Evolutionary conservation across 176 grass and related monocot genomes (phyloP).

Genomic region (Aegilops longissima): DNA sequence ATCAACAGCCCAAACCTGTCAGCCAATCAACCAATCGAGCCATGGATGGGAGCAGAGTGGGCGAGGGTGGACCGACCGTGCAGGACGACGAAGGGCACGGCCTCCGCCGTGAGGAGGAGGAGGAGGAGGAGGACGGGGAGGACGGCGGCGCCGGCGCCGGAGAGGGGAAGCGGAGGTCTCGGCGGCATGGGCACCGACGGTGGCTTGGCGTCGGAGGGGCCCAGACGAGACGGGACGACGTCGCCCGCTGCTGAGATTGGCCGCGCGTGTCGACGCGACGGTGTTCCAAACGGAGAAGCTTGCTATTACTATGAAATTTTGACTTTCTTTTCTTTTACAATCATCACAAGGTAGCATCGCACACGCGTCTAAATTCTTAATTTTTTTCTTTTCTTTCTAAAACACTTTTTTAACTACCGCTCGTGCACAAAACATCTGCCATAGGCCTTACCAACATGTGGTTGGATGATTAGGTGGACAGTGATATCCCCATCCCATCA

Average conservation of each 20-base stretch:
- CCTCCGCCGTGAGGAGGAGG: conserved; percentile 2
- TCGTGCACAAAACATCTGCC: too few species aligned
- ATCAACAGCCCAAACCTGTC: neutral
- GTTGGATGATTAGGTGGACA: too few species aligned
- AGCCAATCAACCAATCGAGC: too few species aligned
- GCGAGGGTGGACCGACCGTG: conserved; percentile 34
- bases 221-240: neutral
- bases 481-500: too few species aligned
- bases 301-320: too few species aligned
- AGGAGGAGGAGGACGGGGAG: neutral
- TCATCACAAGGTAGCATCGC: too few species aligned
- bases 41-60: neutral
- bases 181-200: neutral
- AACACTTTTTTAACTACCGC: too few species aligned
- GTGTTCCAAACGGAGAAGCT: too few species aligned
- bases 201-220: neutral
- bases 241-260: neutral
- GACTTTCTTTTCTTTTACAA: too few species aligned
- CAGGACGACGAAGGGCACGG: conserved; percentile 72
- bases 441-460: too few species aligned
- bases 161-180: neutral
- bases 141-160: neutral
- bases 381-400: too few species aligned
- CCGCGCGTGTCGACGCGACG: neutral
- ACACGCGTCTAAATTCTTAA: too few species aligned